A percentile compares a stretch with the other conserved stretches of the same genome.
These are phyloP conservation scores for Crithidia bombi DNA, from an alignment of 208 protist species.

Conservation along the genomic window DNA sequence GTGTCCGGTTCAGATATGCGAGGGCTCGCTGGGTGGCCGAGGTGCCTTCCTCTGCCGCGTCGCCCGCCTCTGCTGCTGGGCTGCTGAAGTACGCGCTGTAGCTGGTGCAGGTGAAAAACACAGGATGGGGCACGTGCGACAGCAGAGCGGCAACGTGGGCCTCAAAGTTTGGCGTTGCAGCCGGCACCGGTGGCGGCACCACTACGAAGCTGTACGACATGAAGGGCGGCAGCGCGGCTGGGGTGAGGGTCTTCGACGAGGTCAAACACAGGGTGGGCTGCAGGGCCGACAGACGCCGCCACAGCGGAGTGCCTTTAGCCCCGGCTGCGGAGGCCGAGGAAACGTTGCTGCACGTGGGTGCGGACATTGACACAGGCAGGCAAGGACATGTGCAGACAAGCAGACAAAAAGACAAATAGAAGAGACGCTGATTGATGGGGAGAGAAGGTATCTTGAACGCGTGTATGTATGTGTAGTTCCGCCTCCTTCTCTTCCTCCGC, in stretches of 20 bases:
- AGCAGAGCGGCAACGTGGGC: conserved; percentile 34
- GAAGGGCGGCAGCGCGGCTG: neutral
- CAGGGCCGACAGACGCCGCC: conserved; percentile 16
- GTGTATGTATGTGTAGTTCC: too few species aligned
- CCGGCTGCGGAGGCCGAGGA: conserved; percentile 1
- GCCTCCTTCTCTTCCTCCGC: too few species aligned
- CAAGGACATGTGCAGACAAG: neutral
- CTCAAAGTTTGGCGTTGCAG: conserved; percentile 32
- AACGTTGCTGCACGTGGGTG: neutral
- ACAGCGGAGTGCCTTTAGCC: conserved; percentile 11
- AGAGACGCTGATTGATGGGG: neutral
- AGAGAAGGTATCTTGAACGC: neutral
- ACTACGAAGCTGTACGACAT: conserved; percentile 47
- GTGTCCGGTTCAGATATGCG: neutral
- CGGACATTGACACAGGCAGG: neutral
- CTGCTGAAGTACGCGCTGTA: conserved; percentile 39
- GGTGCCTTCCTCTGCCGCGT: neutral
- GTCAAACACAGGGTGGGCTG: conserved; percentile 27
- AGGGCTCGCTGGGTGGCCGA: conserved; percentile 28
- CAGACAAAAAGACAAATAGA: neutral
- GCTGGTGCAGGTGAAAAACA: conserved; percentile 44
- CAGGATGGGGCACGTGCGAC: conserved; percentile 27
- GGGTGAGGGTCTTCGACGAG: neutral
- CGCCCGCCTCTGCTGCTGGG: conserved; percentile 3
- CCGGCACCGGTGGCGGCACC: conserved; percentile 46